Evolutionary conservation across 176 grass and related monocot species (phyloP).

Genomic region (Oryza officinalis): DNA sequence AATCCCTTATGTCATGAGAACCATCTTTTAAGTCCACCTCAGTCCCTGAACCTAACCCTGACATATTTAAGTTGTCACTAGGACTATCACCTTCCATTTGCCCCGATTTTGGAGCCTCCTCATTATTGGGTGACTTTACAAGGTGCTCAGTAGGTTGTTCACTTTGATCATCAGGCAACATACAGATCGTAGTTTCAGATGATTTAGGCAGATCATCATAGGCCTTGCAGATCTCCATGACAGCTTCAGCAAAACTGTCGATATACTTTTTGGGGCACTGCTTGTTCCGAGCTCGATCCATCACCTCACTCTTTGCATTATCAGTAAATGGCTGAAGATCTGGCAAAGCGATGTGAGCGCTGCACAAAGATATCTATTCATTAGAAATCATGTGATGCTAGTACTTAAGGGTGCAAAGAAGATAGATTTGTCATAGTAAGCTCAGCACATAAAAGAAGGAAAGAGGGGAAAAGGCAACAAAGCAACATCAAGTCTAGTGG

Average conservation of each 20-base stretch:
- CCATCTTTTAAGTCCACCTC: conserved; percentile 24
- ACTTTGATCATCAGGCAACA: conserved; percentile 43
- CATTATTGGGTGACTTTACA: conserved; percentile 48
- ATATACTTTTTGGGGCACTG: conserved; percentile 58
- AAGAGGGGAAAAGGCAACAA: conserved; percentile 20
- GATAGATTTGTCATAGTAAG: background rate
- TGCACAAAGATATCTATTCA: conserved; percentile 47
- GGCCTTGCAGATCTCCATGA: conserved; percentile 84
- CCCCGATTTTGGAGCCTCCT: conserved; percentile 40
- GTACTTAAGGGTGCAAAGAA: conserved; percentile 16
- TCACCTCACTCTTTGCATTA: conserved; percentile 62
- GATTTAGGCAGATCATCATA: conserved; percentile 64
- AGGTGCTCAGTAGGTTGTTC: conserved; percentile 44
- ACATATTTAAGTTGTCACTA: conserved; percentile 36
- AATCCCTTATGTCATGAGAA: conserved; percentile 35
- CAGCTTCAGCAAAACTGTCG: conserved; percentile 64
- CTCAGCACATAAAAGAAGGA: conserved; percentile 8
- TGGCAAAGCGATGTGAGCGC: conserved; percentile 70
- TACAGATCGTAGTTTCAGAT: conserved; percentile 41
- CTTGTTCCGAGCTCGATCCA: conserved; percentile 63
- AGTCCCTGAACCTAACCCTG: conserved; percentile 29
- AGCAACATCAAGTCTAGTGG: conserved; percentile 7
- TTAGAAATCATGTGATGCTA: conserved; percentile 34
- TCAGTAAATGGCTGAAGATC: conserved; percentile 90
- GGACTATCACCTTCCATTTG: conserved; percentile 40